Evolutionary conservation across 73 alveolate species (phyloP), one percentile per base, ranked within the genome.

Genomic region (Diophrys appendiculata): DNA sequence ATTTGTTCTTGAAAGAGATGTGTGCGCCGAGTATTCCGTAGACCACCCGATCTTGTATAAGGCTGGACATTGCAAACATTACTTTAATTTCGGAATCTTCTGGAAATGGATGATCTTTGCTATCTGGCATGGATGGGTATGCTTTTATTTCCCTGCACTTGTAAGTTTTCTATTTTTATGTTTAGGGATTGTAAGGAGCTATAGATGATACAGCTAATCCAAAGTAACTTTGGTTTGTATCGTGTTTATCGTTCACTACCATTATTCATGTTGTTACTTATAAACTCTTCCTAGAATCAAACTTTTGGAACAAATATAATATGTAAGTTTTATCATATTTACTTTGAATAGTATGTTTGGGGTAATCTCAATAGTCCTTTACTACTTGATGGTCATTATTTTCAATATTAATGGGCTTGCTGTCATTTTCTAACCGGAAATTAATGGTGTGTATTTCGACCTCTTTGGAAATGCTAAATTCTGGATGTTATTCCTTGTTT

Each of bases 31-130:
- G 31, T 67, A 65, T n/a, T 82, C 96, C 25, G 60, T 84, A 52
- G 81, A 80, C 69, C 77, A 74, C 64, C 99, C 99, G 1, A 33
- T 77, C 27, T 68, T 92, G 54, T 94, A 92, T 76, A 86, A 86
- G 33, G 99, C 99, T 0, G 99, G 99, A 0, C 98, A 88, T 23
- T 81, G 84, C 68, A 79, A 78, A 56, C 84, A 76, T 22, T 90
- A 87, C 76, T 92, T 94, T 73, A 91, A 80, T 70, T 78, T 86
- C 32, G 80, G 88, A 77, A 81, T 87, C 56, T 94, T 94, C 84
- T 92, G 98, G 97, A 87, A 76, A 52, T 94, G 87, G 85, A 87
- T 94, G 65, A n/a, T 68, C 54, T 74, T 72, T 28, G 97, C 95
- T 0, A 68, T 90, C 43, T 70, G 71, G 28, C 99, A 94, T 84